Base-by-base conservation (phyloP, 768 basidiomycete species). In the Tricholoma furcatifolium region DNA sequence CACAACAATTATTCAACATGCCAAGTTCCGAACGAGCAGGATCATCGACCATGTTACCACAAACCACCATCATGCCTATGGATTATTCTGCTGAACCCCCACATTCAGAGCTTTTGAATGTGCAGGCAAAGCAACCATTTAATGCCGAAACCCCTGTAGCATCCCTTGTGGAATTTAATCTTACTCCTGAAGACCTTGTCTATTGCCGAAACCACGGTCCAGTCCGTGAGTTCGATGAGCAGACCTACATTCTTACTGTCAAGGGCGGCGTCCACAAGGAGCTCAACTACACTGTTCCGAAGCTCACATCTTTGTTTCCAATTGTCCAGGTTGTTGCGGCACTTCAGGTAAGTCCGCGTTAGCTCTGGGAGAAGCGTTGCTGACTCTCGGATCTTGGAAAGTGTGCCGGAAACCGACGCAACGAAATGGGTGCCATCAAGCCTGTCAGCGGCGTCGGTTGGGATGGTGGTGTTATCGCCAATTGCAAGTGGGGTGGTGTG, bases 121-220 rank as follows among this genome's bases (percentile, higher is more conserved):
- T 82, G 9, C 76, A 79, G 56, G 73, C 60, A 12, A 60, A 71
- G 6, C 60, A 76, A 7, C 88, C 87, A 2, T 83, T 81, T 71
- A 90, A 90, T 62, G 87, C 87, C 15, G 88, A 91, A 57, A 83
- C 88, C 1, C 68, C 74, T 2, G 75, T 76, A 5, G 65, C 74
- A 34, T 74, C 77, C 15, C 74, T 90, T 11, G 76, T 82, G 17
- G 79, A 84, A 58, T 83, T 83, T 60, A 63, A 75, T 6, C 54
- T 80, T 51, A 89, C 88, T 0, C 87, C 87, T 1, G 76, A 79
- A 47, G 77, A 78, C 41, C 71, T 85, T n/a, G 73, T 84, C 9
- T 91, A 87, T 60, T 82, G 81, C 54, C 81, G 88, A 31, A 90
- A 90, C 60, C 88, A 90, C 60, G 82, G 87, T 41, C 76, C 76